Evolutionary conservation across 768 basidiomycete species (phyloP), one percentile per base, ranked within the genome.

Genomic region (Glaciozyma antarctica): DNA sequence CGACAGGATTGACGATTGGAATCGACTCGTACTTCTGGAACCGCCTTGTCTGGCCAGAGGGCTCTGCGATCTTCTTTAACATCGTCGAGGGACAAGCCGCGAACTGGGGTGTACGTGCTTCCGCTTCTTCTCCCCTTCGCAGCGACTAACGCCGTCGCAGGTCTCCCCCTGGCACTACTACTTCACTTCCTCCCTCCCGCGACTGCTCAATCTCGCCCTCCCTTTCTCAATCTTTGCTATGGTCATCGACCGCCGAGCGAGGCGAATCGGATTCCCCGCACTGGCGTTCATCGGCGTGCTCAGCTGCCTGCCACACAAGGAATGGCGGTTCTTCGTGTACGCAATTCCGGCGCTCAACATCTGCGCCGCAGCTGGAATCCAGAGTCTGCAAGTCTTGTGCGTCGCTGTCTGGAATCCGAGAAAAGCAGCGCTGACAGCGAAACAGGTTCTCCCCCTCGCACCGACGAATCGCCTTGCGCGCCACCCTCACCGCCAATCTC

Each of bases 241-340:
- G 48, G 30, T 78, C 10, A 62, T 78, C 21, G 84, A 88, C 68
- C 69, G 67, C 13, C 80, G 82, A 13, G 77, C 84, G 52, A 81
- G 82, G 5, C 73, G 77, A 5, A 78, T 87, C 45, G 76, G 86
- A 6, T 57, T 81, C 15, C 82, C 86, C 0, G 79, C 82, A 3
- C 32, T 85, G 7, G 63, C 73, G 1, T 88, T 86, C 65, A 73
- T 90, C 12, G 75, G 73, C 3, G 70, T 86, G 4, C 82, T 98
- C 75, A 92, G 90, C 74, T 79, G 75, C 38, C 79, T 97, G 1
- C 86, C 83, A 0, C 95, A 99, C 77, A 99, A 99, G 75, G 95
- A 99, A 77, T 99, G 95, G 95, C 83, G 95, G 10, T 99, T 99
- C 77, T 80, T 98, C 63, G 81, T 90, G 12, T 98, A 98, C 73